A percentile compares a stretch with the other conserved stretches of the same genome.
Conservation (phyloP, 2,329 filamentous ascomycete species). For the Aspergillus texensis region DNA sequence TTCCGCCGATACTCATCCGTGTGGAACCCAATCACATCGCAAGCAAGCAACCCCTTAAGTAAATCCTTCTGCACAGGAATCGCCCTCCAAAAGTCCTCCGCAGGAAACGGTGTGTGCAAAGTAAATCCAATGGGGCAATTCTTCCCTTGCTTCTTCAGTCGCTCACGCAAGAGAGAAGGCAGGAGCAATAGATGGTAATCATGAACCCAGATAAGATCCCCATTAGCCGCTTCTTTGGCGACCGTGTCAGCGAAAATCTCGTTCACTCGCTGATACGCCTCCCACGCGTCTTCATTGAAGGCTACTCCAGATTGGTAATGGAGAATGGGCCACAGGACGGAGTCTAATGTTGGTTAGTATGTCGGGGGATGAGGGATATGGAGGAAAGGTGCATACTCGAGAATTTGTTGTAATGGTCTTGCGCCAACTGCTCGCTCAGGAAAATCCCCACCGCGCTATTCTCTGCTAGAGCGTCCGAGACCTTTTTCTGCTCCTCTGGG, state of each 20-base stretch:
- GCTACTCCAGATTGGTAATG: conserved; percentile 96
- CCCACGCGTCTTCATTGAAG: conserved; percentile 87
- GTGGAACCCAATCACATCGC: conserved; percentile 93
- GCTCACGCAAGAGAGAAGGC: conserved; percentile 80
- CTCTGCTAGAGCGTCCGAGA: conserved; percentile 73
- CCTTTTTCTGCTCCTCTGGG: conserved; percentile 64
- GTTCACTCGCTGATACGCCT: conserved; percentile 86
- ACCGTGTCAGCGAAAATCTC: conserved; percentile 83
- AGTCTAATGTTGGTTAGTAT: conserved; percentile 58
- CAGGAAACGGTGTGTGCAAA: conserved; percentile 91
- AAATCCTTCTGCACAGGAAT: conserved; percentile 84
- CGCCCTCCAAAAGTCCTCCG: conserved; percentile 89
- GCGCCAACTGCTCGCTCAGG: conserved; percentile 81
- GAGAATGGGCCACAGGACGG: conserved; percentile 94
- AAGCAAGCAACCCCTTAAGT: conserved; percentile 78
- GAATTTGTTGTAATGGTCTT: conserved; percentile 95
- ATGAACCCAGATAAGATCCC: conserved; percentile 91
- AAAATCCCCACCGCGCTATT: conserved; percentile 86
- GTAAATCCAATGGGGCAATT: conserved; percentile 95
- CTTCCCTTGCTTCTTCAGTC: conserved; percentile 69
- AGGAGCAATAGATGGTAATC: conserved; percentile 98
- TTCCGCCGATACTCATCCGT: conserved; percentile 96
- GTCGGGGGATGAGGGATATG: too few relatives aligned
- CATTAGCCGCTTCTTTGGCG: conserved; percentile 77
- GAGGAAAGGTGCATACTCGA: conserved; percentile 66